Percentiles rank a stretch among this genome's conserved stretches.
phyloP scores from a whole-genome alignment of 768 basidiomycete genomes.

The Xerocomus spinulosus region DNA sequence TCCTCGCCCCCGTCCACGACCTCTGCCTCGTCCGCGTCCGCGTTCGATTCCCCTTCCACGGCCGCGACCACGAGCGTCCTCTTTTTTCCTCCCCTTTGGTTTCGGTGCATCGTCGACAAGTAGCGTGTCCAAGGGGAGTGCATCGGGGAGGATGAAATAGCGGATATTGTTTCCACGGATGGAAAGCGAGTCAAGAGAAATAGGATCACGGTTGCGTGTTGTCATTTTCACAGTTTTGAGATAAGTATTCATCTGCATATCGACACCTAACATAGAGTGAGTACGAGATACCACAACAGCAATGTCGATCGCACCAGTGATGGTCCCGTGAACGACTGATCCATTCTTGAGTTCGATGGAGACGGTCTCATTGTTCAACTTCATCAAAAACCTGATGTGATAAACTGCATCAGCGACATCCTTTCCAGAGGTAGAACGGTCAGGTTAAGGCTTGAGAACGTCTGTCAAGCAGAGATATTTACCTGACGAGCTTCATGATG shows the following conservation, averaged over 20 bases:
- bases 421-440: slow-evolving; percentile 8
- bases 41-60: slow-evolving; percentile 49
- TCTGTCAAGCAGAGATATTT: slow-evolving; percentile 13
- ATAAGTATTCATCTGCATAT: slow-evolving; percentile 99
- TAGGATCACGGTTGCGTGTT: slow-evolving; percentile 83
- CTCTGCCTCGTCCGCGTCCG: slow-evolving; percentile 53
- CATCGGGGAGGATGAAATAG: slow-evolving; percentile 97
- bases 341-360: slow-evolving; percentile 99
- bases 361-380: slow-evolving; percentile 98
- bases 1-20: slow-evolving; percentile 48
- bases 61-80: slow-evolving; percentile 62
- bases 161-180: slow-evolving; percentile 97
- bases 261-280: slow-evolving; percentile 63
- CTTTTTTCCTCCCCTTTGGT: slow-evolving; percentile 91
- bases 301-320: slow-evolving; percentile 65
- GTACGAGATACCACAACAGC: background rate
- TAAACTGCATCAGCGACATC: slow-evolving; percentile 16
- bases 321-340: slow-evolving; percentile 90
- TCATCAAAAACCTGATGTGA: slow-evolving; percentile 87
- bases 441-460: slow-evolving; percentile 5
- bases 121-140: slow-evolving; percentile 91
- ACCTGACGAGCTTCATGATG: slow-evolving; percentile 85
- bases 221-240: slow-evolving; percentile 98
- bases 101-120: slow-evolving; percentile 97
- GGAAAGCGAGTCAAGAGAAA: slow-evolving; percentile 82